Evolutionary conservation across 202 grass and related monocot species (phyloP), one percentile per base, ranked within the genome.

Genomic region (Elaeis oleifera): DNA sequence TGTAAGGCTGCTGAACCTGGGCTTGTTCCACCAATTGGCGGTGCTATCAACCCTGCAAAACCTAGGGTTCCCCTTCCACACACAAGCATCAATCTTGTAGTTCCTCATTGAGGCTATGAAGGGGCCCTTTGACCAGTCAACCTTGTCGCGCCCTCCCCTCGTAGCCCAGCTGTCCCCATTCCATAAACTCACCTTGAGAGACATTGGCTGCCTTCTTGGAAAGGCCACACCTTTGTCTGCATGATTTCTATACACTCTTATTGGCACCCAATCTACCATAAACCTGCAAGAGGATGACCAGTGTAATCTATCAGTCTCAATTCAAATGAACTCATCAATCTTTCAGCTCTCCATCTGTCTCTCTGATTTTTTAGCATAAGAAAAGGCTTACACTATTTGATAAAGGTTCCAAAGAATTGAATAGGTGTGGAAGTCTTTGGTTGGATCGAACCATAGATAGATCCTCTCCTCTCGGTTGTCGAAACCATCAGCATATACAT

Each of bases 251-350:
- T 51, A 74, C 61, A 80, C 50, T 48, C 77, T 53, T 49, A 74
- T 73, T 4, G 77, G 77, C 36, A 73, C 62, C 62, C 77, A 73
- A 60, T 79, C 77, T 49, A 79, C 77, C 77, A 62, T 79, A 50
- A 79, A 79, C 48, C 77, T 79, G 63, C 17, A 53, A 23, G 16
- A 23, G 36, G 9, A 13, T 23, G 18, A 64, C 48, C 19, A 16
- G n/a, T 50, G 7, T 18, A 56, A 44, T 44, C 36, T 44, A 39
- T 11, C 5, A 44, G 36, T 3, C 36, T 44, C 36, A 2, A 14
- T 13, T 44, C 36, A 11, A 44, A 44, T 44, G 36, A 44, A 44
- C 11, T 36, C 36, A 44, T 44, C 6, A 44, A 13, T 44, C 36
- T 44, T 44, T 44, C 36, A 44, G 8, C 36, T 44, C 8, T 44